A percentile compares a stretch with the other conserved stretches of the same genome.
phyloP scores from a whole-genome alignment of 441 rosid genomes.

The Isatis lusitanica region DNA sequence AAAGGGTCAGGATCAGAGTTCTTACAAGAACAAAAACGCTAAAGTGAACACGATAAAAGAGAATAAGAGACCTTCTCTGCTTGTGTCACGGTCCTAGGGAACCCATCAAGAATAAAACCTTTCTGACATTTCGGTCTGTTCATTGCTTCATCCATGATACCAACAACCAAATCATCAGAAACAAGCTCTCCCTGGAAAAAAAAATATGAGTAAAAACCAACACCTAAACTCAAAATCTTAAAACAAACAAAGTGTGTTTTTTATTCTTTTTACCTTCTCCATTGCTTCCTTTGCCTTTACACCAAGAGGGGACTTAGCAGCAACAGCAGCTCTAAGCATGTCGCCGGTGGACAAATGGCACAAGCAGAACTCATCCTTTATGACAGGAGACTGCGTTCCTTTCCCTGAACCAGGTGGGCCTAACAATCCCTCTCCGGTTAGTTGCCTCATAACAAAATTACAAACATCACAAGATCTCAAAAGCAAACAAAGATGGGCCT shows the following conservation, averaged over 20 bases:
- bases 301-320: conserved; percentile 96
- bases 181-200: conserved; percentile 82
- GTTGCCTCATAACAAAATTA: no score
- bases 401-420: conserved; percentile 99
- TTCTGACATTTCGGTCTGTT: conserved; percentile 90
- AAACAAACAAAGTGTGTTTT: neutral
- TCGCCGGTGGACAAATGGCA: conserved; percentile 99
- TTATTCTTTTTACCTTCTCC: conserved; percentile 65
- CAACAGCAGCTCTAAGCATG: conserved; percentile 95
- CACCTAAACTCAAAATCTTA: neutral
- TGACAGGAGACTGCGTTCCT: conserved; percentile 93
- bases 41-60: neutral
- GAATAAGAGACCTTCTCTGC: conserved; percentile 71
- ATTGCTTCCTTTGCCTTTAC: conserved; percentile 93
- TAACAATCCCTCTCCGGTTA: conserved; percentile 33
- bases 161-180: conserved; percentile 91
- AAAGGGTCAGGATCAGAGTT: neutral
- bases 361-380: conserved; percentile 87
- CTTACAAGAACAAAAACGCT: neutral
- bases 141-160: conserved; percentile 93
- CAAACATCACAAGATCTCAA: neutral
- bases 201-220: conserved; percentile 8
- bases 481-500: neutral
- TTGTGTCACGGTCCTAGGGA: conserved; percentile 90
- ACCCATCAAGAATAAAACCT: conserved; percentile 97